Percentiles rank a stretch among this genome's conserved stretches.
Conservation (phyloP, 2,329 filamentous ascomycete genomes). For the Hymenoscyphus albidus region DNA sequence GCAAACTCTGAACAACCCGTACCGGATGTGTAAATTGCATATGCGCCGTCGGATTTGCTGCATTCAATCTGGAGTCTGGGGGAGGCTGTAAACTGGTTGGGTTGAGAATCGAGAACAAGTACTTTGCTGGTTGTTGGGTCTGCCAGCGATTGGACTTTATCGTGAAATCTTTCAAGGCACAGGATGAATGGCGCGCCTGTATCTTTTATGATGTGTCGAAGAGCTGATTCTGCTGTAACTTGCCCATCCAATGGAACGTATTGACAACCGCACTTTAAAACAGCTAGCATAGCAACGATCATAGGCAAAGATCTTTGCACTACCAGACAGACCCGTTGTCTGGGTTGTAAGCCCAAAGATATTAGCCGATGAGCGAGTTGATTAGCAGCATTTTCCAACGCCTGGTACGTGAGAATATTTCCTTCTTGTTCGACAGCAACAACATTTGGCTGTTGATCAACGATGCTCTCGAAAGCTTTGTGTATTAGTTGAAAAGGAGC, state of each 20-base stretch:
- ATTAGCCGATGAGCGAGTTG: slow-evolving; percentile 41
- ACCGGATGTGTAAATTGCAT: slow-evolving; percentile 29
- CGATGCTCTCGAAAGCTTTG: slow-evolving; percentile 34
- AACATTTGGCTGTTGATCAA: slow-evolving; percentile 36
- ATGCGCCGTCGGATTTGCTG: slow-evolving; percentile 19
- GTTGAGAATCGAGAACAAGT: slow-evolving; percentile 17
- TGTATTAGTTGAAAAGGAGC: slow-evolving; percentile 37
- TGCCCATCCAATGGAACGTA: slow-evolving; percentile 58
- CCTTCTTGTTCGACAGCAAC: slow-evolving; percentile 40
- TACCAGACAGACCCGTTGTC: slow-evolving; percentile 51
- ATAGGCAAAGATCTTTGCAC: slow-evolving; percentile 53
- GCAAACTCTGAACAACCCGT: slow-evolving; percentile 28
- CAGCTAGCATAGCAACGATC: slow-evolving; percentile 53
- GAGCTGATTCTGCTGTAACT: slow-evolving; percentile 45
- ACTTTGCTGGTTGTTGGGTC: slow-evolving; percentile 9
- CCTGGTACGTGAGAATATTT: slow-evolving; percentile 42
- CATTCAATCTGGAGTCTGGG: slow-evolving; percentile 16
- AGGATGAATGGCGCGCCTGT: slow-evolving; percentile 44
- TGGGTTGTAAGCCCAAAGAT: slow-evolving; percentile 39
- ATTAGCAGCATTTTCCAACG: slow-evolving; percentile 43
- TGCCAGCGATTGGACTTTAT: slow-evolving; percentile 25
- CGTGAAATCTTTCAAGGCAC: slow-evolving; percentile 40
- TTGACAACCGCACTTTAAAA: slow-evolving; percentile 54
- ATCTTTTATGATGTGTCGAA: slow-evolving; percentile 48
- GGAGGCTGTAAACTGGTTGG: neutral